Evolutionary conservation across 495 filamentous ascomycete genomes (phyloP).

Genomic region (Penicillium mononematosum): DNA sequence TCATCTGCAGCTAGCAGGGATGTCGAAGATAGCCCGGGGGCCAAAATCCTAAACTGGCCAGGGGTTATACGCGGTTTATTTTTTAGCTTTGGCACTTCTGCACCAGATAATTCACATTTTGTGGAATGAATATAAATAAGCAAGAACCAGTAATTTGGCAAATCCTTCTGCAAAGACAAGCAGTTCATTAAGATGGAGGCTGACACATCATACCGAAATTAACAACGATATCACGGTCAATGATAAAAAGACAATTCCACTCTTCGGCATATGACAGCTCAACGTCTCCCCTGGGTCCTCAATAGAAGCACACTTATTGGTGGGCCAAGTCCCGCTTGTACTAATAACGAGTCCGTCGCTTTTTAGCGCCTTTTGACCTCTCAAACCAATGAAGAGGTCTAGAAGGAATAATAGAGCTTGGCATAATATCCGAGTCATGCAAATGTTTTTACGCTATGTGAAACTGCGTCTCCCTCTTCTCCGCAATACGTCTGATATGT

Average conservation of each 20-base stretch:
- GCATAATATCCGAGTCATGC: neutral
- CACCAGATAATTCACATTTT: neutral
- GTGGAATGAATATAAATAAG: neutral
- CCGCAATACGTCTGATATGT: too few relatives aligned
- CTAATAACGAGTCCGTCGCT: neutral
- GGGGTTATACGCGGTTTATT: neutral
- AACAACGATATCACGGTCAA: neutral
- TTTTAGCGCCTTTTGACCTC: neutral
- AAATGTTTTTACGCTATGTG: neutral
- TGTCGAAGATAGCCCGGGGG: neutral
- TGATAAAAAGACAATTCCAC: neutral
- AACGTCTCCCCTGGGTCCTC: neutral
- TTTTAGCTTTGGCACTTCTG: neutral
- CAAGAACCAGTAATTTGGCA: neutral
- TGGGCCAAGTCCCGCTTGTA: neutral
- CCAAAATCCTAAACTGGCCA: neutral
- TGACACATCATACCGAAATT: neutral
- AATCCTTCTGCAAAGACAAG: neutral
- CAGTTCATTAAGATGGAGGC: neutral
- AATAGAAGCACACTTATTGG: neutral
- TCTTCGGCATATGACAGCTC: neutral
- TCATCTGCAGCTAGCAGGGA: neutral
- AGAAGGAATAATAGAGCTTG: neutral
- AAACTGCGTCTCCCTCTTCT: too few relatives aligned
- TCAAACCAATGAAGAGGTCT: neutral